Base-by-base conservation (phyloP, 768 basidiomycete species). In the Podaxis sp. region DNA sequence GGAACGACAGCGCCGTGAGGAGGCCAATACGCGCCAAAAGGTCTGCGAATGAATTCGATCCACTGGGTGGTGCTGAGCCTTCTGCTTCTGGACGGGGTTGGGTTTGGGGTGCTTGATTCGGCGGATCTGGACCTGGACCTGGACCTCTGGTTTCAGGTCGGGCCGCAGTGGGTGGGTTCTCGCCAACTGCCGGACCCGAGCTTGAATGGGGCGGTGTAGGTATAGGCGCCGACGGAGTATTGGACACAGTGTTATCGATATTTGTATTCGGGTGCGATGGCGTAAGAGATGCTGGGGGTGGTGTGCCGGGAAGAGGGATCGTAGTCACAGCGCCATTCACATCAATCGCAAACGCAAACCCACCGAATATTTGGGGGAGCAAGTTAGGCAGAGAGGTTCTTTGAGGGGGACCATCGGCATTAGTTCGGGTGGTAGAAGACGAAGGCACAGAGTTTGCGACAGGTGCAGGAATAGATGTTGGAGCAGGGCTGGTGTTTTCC, bases 1-100 rank as follows among this genome's bases (percentile, higher is more conserved):
- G 68, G 47, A 60, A 70, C 61, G 63, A 70, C 42, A 62, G 46
- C 58, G 32, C 62, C 59, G 36, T 58, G 52, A 47, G 61, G 38
- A 54, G 62, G 11, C 52, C 58, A 32, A 56, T 50, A 3, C 46
- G 65, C 48, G n/a, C 69, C 64, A 28, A 69, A 55, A 36, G 65
- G 36, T 14, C 69, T 63, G 60, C 48, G 23, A 56, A 50, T 10
- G 47, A 13, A 11, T 7, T 28, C 18, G 16, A 6, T 32, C 36
- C 52, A 4, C 52, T 36, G 7, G 38, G 57, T 10, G 21, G 21
- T 23, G 46, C 21, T 47, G 46, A 23, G 46, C 25, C 47, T 11
- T 11, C 47, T 48, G 21, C 18, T 28, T 42, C 60, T 27, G 27
- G 35, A 16, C 16, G 42, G 3, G 25, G 18, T 42, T 13, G 38